phyloP scores from a whole-genome alignment of 306 rosid species.

The Prunus salicina region DNA sequence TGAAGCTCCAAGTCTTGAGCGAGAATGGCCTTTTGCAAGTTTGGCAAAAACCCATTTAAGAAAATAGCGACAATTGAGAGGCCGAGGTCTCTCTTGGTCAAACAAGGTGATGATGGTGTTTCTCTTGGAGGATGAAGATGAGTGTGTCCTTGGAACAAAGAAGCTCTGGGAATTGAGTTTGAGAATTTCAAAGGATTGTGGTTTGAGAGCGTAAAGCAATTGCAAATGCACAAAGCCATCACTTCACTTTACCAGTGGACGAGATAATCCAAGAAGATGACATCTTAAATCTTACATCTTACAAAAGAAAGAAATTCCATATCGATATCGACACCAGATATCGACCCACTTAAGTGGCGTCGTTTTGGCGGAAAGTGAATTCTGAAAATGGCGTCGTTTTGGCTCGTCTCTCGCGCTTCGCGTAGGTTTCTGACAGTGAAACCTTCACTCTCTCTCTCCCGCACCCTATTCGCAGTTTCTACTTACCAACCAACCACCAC shows the following conservation, averaged over 20 bases:
- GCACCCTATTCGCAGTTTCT: constrained; percentile 2
- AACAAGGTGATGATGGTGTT: constrained; percentile 1
- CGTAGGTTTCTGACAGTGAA: not conserved
- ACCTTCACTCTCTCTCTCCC: constrained; percentile 16
- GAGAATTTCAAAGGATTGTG: constrained; percentile 14
- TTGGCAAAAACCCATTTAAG: constrained; percentile 37
- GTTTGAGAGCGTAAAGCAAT: constrained; percentile 16
- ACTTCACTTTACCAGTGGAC: too few species aligned
- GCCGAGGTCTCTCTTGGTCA: constrained; percentile 52
- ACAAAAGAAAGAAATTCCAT: too few species aligned
- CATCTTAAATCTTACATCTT: too few species aligned
- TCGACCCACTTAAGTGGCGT: too few species aligned
- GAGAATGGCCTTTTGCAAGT: constrained; percentile 26
- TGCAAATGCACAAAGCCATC: not conserved
- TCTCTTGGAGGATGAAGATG: constrained; percentile 14
- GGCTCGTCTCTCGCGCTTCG: not conserved
- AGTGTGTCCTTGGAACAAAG: constrained; percentile 5
- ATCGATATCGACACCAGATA: too few species aligned
- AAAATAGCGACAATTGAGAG: constrained; percentile 37
- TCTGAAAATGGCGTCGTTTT: not conserved
- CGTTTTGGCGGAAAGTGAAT: not conserved
- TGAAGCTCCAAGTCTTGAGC: constrained; percentile 65
- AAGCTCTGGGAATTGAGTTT: constrained; percentile 22
- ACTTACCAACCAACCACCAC: constrained; percentile 22
- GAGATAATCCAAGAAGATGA: too few species aligned